Base-by-base conservation (phyloP, 306 rosid genomes). In the Rosa rugosa region DNA sequence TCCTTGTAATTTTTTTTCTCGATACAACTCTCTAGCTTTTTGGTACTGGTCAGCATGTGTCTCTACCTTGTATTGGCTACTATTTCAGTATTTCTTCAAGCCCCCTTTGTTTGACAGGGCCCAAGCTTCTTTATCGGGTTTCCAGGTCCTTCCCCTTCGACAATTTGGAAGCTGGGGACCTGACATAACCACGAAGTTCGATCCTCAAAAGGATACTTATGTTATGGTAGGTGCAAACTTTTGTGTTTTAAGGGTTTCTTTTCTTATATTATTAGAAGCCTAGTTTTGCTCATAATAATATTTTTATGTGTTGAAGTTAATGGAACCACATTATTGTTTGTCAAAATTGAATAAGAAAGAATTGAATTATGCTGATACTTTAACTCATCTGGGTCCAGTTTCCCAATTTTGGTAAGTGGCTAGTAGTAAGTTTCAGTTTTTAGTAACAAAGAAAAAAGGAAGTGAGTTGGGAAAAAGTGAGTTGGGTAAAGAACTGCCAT, bases 151-250 rank as follows among this genome's bases (percentile, higher is more conserved):
- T 42, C 97, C 99, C 77, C 97, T 94, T 47, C 88, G 77, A 40
- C 94, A 94, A 85, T 92, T 94, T 83, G 99, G 97, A 87, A 84
- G 57, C 75, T 94, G 97, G 99, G 99, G 95, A 31, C 99, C 97
- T 73, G 97, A 89, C 78, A 84, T 94, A 77, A 77, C 84, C 68
- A 76, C 86, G 56, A 91, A 86, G 72, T 85, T 92, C 44, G 91
- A 94, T 81, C 91, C 92, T 76, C 79, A 89, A 69, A 94, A 90
- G 86, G 96, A 92, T 54, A 89, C 92, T 45, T 94, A 89, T 74
- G 98, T 94, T 69, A 66, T 94, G 97, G 98, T 94, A 84, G 81
- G 84, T 67, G 54, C 47, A 14, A 36, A 14, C 53, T 71, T 44
- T 60, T 77, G 71, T 70, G 70, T 63, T 31, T 44, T 49, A 45